These are phyloP conservation scores for Ophiostoma sp. DNA, from an alignment of 2,329 filamentous ascomycete genomes.

Conservation along the genomic window DNA sequence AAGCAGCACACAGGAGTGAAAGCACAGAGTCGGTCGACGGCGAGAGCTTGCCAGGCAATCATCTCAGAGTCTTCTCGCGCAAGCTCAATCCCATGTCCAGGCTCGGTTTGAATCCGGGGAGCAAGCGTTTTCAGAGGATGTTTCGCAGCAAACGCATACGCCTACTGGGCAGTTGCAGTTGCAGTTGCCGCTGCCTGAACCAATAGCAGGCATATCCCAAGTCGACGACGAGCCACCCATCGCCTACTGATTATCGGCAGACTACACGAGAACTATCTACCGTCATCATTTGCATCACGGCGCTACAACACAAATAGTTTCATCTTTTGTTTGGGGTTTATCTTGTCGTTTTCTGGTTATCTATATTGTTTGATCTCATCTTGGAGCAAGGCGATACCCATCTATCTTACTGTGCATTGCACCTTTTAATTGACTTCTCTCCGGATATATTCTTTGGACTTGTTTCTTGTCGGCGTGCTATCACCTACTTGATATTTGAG, in stretches of 20 bases:
- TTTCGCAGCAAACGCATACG: neutral
- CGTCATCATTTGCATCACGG: neutral
- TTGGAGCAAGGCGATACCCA: neutral
- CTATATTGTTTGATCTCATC: neutral
- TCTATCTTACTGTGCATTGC: neutral
- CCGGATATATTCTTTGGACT: neutral
- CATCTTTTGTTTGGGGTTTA: neutral
- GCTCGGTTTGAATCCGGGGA: neutral
- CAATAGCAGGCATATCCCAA: neutral
- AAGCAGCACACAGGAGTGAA: neutral
- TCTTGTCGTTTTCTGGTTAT: neutral
- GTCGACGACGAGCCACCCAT: neutral
- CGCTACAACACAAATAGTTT: neutral
- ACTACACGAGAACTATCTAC: neutral
- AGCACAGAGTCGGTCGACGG: neutral
- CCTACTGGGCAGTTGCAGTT: neutral
- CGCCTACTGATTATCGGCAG: neutral
- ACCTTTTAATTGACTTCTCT: too few relatives aligned
- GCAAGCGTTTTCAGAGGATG: neutral
- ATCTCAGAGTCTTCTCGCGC: neutral
- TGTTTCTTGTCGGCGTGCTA: neutral
- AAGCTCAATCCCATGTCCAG: neutral
- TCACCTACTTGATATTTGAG: neutral
- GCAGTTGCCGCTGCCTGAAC: neutral
- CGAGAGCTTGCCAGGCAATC: neutral